These are phyloP conservation scores for Cercophora newfieldiana DNA, from an alignment of 495 filamentous ascomycete genomes.

Conservation along the genomic window DNA sequence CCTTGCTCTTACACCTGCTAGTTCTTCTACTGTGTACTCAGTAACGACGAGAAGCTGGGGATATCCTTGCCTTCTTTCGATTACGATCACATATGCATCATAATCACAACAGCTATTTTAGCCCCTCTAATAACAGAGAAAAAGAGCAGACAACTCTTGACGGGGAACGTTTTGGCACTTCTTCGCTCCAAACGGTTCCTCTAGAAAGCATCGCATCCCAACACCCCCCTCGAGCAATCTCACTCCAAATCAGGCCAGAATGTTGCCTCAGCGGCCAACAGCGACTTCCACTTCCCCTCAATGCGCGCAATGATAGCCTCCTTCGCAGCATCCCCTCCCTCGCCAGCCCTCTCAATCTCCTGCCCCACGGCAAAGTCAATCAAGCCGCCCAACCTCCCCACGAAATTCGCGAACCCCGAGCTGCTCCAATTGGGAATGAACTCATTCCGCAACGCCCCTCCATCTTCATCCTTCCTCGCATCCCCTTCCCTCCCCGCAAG, in stretches of 20 bases:
- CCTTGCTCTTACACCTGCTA: neutral
- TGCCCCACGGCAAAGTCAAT: slow-evolving; percentile 33
- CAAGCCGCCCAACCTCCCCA: slow-evolving; percentile 36
- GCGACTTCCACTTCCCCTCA: slow-evolving; percentile 33
- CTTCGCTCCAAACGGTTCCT: no score
- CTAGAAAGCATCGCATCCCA: neutral
- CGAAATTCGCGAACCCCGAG: slow-evolving; percentile 58
- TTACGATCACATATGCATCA: no score
- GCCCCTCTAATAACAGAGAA: no score
- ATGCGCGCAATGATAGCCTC: slow-evolving; percentile 30
- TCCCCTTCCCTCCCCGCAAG: slow-evolving; percentile 19
- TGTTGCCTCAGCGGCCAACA: slow-evolving; percentile 36
- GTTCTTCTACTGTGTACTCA: no score
- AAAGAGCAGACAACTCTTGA: no score
- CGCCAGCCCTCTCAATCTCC: slow-evolving; percentile 22
- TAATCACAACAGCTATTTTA: no score
- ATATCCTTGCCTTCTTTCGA: no score
- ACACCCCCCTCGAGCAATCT: neutral
- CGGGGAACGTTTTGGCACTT: no score
- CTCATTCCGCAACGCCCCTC: slow-evolving; percentile 59
- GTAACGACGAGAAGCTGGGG: no score
- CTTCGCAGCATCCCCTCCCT: slow-evolving; percentile 18
- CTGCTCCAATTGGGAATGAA: slow-evolving; percentile 71
- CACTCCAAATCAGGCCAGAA: slow-evolving; percentile 38
- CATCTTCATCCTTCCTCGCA: slow-evolving; percentile 51